Percentiles rank a stretch among this genome's conserved stretches.
Conservation (phyloP, 2,329 filamentous ascomycete genomes). For the Aspergillus chevalieri region DNA sequence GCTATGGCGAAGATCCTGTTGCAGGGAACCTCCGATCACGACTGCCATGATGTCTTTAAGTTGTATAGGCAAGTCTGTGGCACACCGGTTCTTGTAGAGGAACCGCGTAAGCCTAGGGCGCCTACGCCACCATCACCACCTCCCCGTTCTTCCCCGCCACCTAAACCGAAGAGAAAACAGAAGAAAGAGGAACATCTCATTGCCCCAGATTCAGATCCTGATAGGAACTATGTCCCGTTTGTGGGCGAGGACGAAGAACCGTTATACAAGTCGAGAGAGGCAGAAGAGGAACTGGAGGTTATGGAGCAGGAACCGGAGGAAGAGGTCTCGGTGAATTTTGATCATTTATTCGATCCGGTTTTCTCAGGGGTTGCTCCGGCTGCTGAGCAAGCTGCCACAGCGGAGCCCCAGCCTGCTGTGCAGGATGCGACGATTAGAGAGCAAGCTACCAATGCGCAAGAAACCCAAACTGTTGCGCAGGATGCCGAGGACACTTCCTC, state of each 20-base stretch:
- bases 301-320: constrained; percentile 14
- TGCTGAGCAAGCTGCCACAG: background rate
- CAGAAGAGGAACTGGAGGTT: constrained; percentile 5
- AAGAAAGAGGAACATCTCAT: background rate
- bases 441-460: background rate
- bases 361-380: constrained; percentile 5
- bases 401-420: background rate
- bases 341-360: constrained; percentile 33
- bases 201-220: background rate
- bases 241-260: constrained; percentile 19
- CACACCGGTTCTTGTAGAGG: constrained; percentile 47
- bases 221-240: constrained; percentile 25
- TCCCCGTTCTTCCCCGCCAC: too few relatives aligned
- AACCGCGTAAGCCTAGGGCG: constrained; percentile 14
- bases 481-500: background rate
- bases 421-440: background rate
- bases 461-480: background rate
- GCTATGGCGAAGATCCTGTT: constrained; percentile 76
- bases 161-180: background rate
- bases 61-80: constrained; percentile 78
- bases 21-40: constrained; percentile 52
- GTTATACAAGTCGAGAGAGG: constrained; percentile 16
- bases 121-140: background rate
- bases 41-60: constrained; percentile 66
- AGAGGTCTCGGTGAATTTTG: constrained; percentile 21